Evolutionary conservation across 1,139 yeast genomes (phyloP).

Genomic region (Saccharomycopsis hybrid): DNA sequence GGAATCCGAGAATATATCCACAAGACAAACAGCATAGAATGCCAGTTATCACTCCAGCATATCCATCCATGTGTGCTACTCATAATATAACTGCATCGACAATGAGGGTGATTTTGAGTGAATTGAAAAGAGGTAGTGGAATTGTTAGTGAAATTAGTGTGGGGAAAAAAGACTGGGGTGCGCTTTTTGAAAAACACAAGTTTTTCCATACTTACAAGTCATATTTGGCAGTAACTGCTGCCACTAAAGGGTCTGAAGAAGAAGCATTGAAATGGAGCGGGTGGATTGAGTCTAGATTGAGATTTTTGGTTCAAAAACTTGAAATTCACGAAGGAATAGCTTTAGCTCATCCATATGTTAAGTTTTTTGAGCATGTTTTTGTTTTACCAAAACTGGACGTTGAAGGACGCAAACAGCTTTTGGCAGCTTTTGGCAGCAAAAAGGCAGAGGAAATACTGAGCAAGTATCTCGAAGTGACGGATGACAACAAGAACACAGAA

Average conservation of each 20-base stretch:
- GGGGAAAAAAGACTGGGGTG: slow-evolving; percentile 67
- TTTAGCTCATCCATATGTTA: slow-evolving; percentile 86
- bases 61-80: slow-evolving; percentile 99
- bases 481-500: slow-evolving; percentile 21
- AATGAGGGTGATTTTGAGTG: slow-evolving; percentile 68
- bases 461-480: slow-evolving; percentile 30
- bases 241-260: slow-evolving; percentile 64
- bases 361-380: slow-evolving; percentile 59
- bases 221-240: slow-evolving; percentile 75
- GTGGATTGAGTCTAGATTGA: slow-evolving; percentile 79
- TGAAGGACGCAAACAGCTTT: slow-evolving; percentile 46
- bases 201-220: slow-evolving; percentile 81
- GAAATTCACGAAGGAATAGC: slow-evolving; percentile 71
- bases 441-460: slow-evolving; percentile 37
- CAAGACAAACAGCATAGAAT: slow-evolving; percentile 84
- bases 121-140: slow-evolving; percentile 66
- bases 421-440: slow-evolving; percentile 48
- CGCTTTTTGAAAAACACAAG: slow-evolving; percentile 67
- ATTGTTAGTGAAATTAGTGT: slow-evolving; percentile 62
- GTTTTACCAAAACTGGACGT: slow-evolving; percentile 36
- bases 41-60: slow-evolving; percentile 99
- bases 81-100: slow-evolving; percentile 90
- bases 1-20: slow-evolving; percentile 91
- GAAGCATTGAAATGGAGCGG: slow-evolving; percentile 90
- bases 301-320: slow-evolving; percentile 74